These are phyloP conservation scores for Penicillium macrosclerotiorum DNA, from an alignment of 495 filamentous ascomycete genomes.

Conservation along the genomic window DNA sequence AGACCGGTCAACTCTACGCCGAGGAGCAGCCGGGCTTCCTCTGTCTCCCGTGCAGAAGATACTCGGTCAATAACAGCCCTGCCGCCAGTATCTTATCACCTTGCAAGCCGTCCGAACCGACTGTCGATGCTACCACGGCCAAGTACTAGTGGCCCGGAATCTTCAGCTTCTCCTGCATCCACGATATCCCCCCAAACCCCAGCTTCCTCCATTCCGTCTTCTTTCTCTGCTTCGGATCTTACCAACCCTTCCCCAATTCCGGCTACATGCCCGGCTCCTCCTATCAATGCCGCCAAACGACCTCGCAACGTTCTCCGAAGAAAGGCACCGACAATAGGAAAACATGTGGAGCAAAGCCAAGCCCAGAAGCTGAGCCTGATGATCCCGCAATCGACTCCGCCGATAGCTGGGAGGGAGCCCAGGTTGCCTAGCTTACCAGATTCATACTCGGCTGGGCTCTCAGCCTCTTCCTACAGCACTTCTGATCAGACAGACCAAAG, in stretches of 20 bases:
- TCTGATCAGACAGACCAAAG: conserved; percentile 13
- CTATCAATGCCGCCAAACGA: conserved; percentile 22
- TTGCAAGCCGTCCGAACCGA: conserved; percentile 23
- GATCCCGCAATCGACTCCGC: conserved; percentile 26
- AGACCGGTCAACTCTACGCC: conserved; percentile 22
- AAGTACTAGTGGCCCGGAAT: conserved; percentile 19
- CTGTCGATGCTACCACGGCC: conserved; percentile 34
- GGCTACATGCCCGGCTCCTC: conserved; percentile 9
- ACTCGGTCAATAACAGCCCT: conserved; percentile 18
- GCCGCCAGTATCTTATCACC: conserved; percentile 20
- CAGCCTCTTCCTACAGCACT: conserved; percentile 7
- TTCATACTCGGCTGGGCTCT: conserved; percentile 5
- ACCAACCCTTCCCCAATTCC: conserved; percentile 11
- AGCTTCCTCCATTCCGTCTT: conserved; percentile 17
- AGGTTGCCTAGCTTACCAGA: conserved; percentile 1
- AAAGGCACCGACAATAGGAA: conserved; percentile 42
- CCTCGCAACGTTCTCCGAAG: conserved; percentile 44
- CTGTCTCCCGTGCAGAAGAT: conserved; percentile 31
- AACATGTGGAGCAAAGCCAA: conserved; percentile 26
- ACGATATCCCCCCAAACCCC: conserved; percentile 14
- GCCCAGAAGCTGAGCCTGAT: conserved; percentile 36
- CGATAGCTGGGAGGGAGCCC: conserved; percentile 8
- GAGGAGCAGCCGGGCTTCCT: conserved; percentile 27
- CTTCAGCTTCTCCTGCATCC: conserved; percentile 17
- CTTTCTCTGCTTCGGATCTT: conserved; percentile 17